Percentiles rank a stretch among this genome's conserved stretches.
Conservation (phyloP, 305 asterid species). For the Fraxinus xanthoxyloides region DNA sequence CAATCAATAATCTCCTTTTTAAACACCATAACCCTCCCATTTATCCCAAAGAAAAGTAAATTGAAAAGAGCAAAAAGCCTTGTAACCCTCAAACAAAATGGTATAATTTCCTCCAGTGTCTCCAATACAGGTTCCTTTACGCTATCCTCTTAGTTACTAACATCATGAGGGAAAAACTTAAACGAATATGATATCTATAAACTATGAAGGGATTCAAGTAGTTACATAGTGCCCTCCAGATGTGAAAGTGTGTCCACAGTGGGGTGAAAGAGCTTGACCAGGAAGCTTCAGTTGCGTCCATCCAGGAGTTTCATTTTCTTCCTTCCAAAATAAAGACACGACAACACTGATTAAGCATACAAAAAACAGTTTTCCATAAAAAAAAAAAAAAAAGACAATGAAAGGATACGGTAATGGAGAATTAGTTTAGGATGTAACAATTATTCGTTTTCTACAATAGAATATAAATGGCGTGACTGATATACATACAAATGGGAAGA, state of each 20-base stretch:
- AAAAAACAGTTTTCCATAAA: background rate
- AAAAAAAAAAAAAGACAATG: background rate
- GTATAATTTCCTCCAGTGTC: background rate
- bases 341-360: conserved; percentile 6
- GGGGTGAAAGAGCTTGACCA: conserved; percentile 97
- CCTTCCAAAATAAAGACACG: conserved; percentile 66
- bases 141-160: background rate
- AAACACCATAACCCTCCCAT: background rate
- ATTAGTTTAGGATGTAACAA: background rate
- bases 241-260: conserved; percentile 94
- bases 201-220: conserved; percentile 20
- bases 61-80: background rate
- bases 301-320: conserved; percentile 94
- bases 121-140: background rate
- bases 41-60: background rate
- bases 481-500: background rate
- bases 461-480: background rate
- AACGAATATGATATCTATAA: conserved; percentile 7
- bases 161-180: background rate
- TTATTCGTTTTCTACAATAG: background rate
- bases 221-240: conserved; percentile 87
- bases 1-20: background rate
- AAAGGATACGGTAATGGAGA: background rate
- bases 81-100: background rate
- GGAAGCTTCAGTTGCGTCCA: conserved; percentile 99